phyloP scores from a whole-genome alignment of 345 rosid genomes.

The Noccaea bulbosa region DNA sequence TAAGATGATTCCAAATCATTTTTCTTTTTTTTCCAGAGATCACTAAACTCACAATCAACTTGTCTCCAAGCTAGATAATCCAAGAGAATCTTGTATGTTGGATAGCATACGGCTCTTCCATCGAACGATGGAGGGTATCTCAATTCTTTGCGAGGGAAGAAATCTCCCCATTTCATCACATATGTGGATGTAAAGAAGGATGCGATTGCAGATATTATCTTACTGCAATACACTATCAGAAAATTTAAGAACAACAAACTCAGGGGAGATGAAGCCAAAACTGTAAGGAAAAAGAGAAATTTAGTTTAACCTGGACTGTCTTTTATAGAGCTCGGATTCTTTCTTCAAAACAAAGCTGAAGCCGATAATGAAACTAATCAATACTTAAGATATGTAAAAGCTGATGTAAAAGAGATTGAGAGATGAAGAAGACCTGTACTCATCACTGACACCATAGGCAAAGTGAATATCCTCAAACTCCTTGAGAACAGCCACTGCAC shows the following conservation, averaged over 20 bases:
- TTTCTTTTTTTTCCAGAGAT: neutral
- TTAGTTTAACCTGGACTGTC: conserved; percentile 63
- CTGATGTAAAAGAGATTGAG: conserved; percentile 15
- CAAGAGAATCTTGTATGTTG: conserved; percentile 69
- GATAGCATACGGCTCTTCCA: conserved; percentile 91
- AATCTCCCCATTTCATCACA: conserved; percentile 70
- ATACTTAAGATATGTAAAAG: conserved; percentile 2
- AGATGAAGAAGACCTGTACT: conserved; percentile 66
- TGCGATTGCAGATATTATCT: conserved; percentile 61
- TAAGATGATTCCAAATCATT: neutral
- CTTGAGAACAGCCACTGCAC: conserved; percentile 72
- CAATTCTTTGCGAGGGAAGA: conserved; percentile 67
- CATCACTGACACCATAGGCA: conserved; percentile 89
- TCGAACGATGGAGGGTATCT: conserved; percentile 81
- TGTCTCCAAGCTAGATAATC: conserved; percentile 96
- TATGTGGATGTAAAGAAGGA: conserved; percentile 78
- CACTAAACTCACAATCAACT: conserved; percentile 82
- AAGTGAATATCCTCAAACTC: conserved; percentile 74
- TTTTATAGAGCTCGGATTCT: conserved; percentile 59
- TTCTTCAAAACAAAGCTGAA: conserved; percentile 81
- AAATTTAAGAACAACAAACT: neutral
- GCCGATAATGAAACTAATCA: conserved; percentile 31
- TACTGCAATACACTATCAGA: conserved; percentile 47
- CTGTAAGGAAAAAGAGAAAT: neutral
- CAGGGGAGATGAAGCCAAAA: neutral